A percentile compares a stretch with the other conserved stretches of the same genome.
Evolutionary conservation across 73 alveolate genomes (phyloP).

Genomic region (Stentor roeselii): DNA sequence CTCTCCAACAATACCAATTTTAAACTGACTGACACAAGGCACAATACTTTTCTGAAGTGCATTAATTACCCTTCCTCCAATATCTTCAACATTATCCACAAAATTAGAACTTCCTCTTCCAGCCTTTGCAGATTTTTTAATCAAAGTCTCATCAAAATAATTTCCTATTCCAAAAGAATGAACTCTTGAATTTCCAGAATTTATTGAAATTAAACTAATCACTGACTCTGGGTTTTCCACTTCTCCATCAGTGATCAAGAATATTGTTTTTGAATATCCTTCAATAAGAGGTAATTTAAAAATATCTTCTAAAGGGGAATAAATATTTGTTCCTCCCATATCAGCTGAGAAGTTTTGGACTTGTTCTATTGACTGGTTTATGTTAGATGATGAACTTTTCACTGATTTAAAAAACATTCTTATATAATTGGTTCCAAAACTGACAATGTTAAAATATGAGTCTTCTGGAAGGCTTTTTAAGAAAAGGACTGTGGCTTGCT

Average conservation of each 20-base stretch:
- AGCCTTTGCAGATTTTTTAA: not conserved
- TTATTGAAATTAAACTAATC: constrained; percentile 40
- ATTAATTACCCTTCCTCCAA: not conserved
- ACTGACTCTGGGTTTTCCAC: constrained; percentile 65
- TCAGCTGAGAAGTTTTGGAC: constrained; percentile 60
- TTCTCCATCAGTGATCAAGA: constrained; percentile 90
- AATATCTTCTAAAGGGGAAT: constrained; percentile 60
- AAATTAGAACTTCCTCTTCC: not conserved
- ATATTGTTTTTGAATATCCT: constrained; percentile 54
- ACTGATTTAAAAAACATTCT: constrained; percentile 39
- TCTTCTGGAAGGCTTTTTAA: constrained; percentile 74
- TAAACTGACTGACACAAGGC: not conserved
- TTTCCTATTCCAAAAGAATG: not conserved
- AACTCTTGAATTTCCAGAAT: not conserved
- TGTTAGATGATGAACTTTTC: constrained; percentile 33
- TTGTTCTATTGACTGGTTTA: constrained; percentile 40
- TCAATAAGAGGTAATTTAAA: constrained; percentile 30
- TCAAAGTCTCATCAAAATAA: too few species aligned
- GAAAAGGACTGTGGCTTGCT: constrained; percentile 61
- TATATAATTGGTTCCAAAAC: constrained; percentile 68
- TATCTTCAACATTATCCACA: not conserved
- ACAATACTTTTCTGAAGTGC: not conserved
- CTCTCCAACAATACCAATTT: not conserved
- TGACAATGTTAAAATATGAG: constrained; percentile 66
- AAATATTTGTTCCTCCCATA: constrained; percentile 91